Base-by-base conservation (phyloP, 2,329 filamentous ascomycete species). In the Laburnicola sp. region DNA sequence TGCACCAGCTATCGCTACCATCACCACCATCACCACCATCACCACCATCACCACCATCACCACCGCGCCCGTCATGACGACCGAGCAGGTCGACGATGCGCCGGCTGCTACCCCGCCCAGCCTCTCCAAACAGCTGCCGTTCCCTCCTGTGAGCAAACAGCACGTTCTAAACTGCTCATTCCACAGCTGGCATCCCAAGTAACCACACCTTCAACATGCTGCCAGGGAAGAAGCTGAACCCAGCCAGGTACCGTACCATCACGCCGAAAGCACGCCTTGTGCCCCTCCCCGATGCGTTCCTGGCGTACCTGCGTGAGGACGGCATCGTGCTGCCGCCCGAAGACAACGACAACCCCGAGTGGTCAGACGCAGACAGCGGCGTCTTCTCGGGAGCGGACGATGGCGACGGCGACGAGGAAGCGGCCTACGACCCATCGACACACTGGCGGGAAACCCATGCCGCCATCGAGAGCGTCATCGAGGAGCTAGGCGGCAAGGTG, bases 121-220 rank as follows among this genome's bases (percentile, higher is more conserved):
- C n/a, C n/a, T 22, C 25, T 34, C 43, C 30, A 70, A 55, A 36
- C 59, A 69, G 51, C 77, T 90, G 16, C 84, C 83, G 21, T 97
- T 99, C 68, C 89, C 91, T 21, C 90, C 91, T 1, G 83, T 96
- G 50, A 91, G 86, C 28, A 88, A 86, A 68, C 84, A 87, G 40
- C 93, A 99, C 67, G 95, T 99, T 54, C 78, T 96, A 48, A 88
- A 97, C 74, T 99, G 93, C 75, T 95, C 94, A 36, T 97, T 95
- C 73, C 89, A 96, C 70, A 84, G 82, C 53, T 99, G 94, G 94
- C 90, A 96, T 66, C 85, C 88, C 41, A 86, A 83, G 81, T 90
- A 76, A 40, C 51, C 30, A 25, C 43, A 5, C 42, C 28, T 10
- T 16, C 34, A 25, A 8, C 5, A 8, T 8, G 22, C 2, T 6